Conservation (phyloP, 805 yeast genomes). For the Starmerella asiatica region DNA sequence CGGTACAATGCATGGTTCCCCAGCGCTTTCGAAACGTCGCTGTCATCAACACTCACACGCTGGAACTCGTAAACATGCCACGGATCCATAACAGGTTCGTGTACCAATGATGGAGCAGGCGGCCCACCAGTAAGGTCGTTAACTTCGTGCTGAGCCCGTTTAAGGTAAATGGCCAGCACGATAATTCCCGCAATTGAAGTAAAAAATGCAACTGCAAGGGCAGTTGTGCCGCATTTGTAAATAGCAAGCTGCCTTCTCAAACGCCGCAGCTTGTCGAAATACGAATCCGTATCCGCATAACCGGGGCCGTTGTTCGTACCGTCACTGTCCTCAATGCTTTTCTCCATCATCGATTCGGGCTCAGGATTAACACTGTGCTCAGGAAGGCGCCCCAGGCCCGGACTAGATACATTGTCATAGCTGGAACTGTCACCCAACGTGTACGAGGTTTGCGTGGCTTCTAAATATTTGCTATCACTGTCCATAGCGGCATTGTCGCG, state of each 20-base stretch:
- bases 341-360: constrained; percentile 5
- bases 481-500: too few species aligned
- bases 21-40: constrained; percentile 4
- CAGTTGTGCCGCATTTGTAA: not conserved
- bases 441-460: too few species aligned
- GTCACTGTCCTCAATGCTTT: not conserved
- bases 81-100: not conserved
- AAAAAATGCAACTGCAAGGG: constrained; percentile 1
- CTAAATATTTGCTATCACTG: too few species aligned
- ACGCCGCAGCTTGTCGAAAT: not conserved
- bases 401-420: too few species aligned
- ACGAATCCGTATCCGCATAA: not conserved
- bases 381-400: not conserved
- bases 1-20: constrained; percentile 10
- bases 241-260: not conserved
- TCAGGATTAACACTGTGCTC: constrained; percentile 6
- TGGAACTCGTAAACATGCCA: constrained; percentile 1
- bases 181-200: constrained; percentile 8
- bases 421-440: too few species aligned
- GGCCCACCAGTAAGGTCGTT: not conserved
- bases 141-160: not conserved
- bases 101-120: not conserved
- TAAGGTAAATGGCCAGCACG: not conserved
- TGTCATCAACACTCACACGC: constrained; percentile 1
- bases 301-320: not conserved